Conservation (phyloP, 306 rosid species). For the Corylus americana region DNA sequence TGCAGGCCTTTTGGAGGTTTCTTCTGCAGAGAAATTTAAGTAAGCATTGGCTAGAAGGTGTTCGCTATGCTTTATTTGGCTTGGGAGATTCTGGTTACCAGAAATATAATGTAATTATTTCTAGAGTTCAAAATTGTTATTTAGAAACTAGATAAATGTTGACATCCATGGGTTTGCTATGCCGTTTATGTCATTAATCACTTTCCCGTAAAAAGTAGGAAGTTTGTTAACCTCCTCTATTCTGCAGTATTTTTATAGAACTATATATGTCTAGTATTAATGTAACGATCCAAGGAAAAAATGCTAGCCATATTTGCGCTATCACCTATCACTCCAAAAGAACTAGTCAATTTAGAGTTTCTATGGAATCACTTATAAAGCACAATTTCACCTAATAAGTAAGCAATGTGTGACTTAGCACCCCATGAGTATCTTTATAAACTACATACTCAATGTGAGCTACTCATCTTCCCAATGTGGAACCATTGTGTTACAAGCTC, state of each 20-base stretch:
- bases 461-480: too few species aligned
- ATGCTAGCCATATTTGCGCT: too few species aligned
- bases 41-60: slow-evolving; percentile 69
- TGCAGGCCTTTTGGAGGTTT: slow-evolving; percentile 86
- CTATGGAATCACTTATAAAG: too few species aligned
- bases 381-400: too few species aligned
- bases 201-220: not conserved
- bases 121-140: slow-evolving; percentile 6
- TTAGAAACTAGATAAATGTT: not conserved
- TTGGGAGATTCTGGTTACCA: slow-evolving; percentile 95
- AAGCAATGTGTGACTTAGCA: too few species aligned
- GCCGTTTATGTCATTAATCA: not conserved
- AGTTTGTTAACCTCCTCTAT: not conserved
- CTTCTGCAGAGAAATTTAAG: slow-evolving; percentile 74
- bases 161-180: not conserved
- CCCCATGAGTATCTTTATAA: too few species aligned
- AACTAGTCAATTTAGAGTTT: too few species aligned
- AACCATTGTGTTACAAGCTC: too few species aligned
- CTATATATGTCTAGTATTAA: not conserved
- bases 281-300: too few species aligned
- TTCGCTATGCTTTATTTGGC: slow-evolving; percentile 79
- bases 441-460: too few species aligned
- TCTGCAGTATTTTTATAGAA: not conserved
- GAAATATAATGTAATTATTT: slow-evolving; percentile 73
- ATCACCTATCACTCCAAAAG: too few species aligned